Base-by-base conservation (phyloP, 768 basidiomycete species). In the Cystofilobasidium capitatum region DNA sequence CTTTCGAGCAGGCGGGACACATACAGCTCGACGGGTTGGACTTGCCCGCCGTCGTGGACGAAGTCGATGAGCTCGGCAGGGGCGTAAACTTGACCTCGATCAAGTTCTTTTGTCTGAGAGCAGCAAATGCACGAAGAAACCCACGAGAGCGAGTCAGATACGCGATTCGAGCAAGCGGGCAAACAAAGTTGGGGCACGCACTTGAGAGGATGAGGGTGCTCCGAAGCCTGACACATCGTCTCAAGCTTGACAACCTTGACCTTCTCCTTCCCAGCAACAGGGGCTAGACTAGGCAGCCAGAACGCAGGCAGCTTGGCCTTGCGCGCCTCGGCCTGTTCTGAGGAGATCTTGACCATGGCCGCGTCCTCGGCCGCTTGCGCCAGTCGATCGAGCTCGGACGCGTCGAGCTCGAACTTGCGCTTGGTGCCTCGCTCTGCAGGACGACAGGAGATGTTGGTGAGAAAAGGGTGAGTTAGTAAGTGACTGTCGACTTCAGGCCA, bases 241-340 rank as follows among this genome's bases (percentile, higher is more conserved):
- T 90, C 88, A 36, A 92, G 77, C 77, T 91, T 91, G 39, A 92
- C 82, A 72, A 92, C 89, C 44, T 4, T 86, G 86, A 12, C 37
- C 87, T 33, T 55, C 5, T n/a, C 59, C 80, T 29, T 83, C 79
- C 77, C 88, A 84, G 76, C 54, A 83, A 93, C 76, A 0, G 93
- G 93, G 0, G 93, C 92, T 31, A 97, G 78, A 0, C 64, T 68
- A 22, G 71, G 72, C 44, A 99, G 81, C 96, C 96, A 99, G 76
- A 96, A 99, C 73, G 96, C 92, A 2, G 96, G 92, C 3, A 98
- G 82, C 76, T 97, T 96, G 51, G 29, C 83, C 68, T 87, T 88
- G 65, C 94, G 79, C 3, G 87, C 83, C 70, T 91, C 91, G 0
- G 87, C 86, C 76, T 81, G 71, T 63, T 96, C 91, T 39, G 82